phyloP scores from a whole-genome alignment of 805 yeast species.

The Saccharomyces mikatae region DNA sequence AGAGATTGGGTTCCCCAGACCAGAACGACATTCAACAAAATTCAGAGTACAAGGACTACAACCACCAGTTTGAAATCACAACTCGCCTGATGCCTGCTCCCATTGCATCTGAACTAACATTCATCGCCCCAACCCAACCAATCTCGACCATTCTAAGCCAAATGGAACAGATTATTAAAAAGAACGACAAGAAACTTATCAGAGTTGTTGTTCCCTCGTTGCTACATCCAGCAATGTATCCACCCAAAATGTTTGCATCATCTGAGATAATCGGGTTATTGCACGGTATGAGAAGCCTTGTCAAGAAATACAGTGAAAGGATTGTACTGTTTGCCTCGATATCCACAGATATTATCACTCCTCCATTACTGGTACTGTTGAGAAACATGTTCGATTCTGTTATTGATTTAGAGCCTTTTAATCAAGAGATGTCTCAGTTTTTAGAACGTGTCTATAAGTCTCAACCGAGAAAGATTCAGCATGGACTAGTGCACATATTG shows the following conservation, averaged over 20 bases:
- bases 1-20: not conserved
- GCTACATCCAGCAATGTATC: slow-evolving; percentile 68
- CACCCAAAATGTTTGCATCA: slow-evolving; percentile 41
- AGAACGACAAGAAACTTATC: slow-evolving; percentile 41
- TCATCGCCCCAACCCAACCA: slow-evolving; percentile 36
- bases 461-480: slow-evolving; percentile 64
- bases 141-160: slow-evolving; percentile 31
- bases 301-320: slow-evolving; percentile 39
- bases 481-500: slow-evolving; percentile 72
- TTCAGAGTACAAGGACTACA: slow-evolving; percentile 44
- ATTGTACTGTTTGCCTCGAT: slow-evolving; percentile 48
- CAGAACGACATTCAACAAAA: slow-evolving; percentile 13
- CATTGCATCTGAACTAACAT: slow-evolving; percentile 49
- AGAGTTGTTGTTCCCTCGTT: slow-evolving; percentile 71
- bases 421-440: slow-evolving; percentile 57
- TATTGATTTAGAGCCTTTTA: slow-evolving; percentile 72
- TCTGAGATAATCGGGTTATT: slow-evolving; percentile 50
- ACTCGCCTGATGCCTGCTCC: slow-evolving; percentile 63
- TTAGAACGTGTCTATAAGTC: slow-evolving; percentile 59
- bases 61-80: slow-evolving; percentile 69
- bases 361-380: slow-evolving; percentile 39
- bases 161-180: slow-evolving; percentile 37
- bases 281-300: slow-evolving; percentile 47
- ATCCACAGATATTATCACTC: slow-evolving; percentile 55
- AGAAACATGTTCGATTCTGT: slow-evolving; percentile 62